These are phyloP conservation scores for Lizanozyma gosingica DNA, from an alignment of 1,139 yeast genomes.

Conservation along the genomic window DNA sequence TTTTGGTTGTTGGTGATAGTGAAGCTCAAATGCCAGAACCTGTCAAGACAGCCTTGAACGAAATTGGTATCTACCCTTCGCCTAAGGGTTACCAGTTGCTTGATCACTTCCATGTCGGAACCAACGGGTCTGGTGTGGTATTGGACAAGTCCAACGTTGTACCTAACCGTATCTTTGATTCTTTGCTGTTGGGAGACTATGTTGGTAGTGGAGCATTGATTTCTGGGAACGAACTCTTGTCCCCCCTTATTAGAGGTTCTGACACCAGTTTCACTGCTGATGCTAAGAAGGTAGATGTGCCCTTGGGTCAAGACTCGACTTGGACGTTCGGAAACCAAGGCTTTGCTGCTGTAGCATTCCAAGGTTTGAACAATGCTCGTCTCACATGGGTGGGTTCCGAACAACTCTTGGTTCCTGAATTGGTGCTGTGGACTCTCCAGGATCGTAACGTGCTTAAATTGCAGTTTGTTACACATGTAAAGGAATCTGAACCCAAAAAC, in stretches of 20 bases:
- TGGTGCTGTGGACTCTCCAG: conserved; percentile 71
- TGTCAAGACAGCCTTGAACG: conserved; percentile 58
- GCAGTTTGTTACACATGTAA: conserved; percentile 42
- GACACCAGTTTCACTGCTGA: conserved; percentile 54
- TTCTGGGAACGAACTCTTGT: conserved; percentile 46
- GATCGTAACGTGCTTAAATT: conserved; percentile 56
- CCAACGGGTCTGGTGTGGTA: conserved; percentile 45
- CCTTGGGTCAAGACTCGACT: conserved; percentile 35
- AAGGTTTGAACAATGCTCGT: conserved; percentile 74
- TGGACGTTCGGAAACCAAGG: conserved; percentile 89
- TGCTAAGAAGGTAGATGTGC: conserved; percentile 23
- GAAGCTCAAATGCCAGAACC: conserved; percentile 49
- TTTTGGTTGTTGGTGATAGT: conserved; percentile 51
- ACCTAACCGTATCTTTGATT: not conserved
- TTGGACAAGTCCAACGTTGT: conserved; percentile 28
- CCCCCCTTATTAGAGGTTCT: conserved; percentile 68
- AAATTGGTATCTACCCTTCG: conserved; percentile 77
- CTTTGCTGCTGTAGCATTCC: conserved; percentile 69
- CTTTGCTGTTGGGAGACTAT: conserved; percentile 9
- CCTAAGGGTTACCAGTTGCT: conserved; percentile 61
- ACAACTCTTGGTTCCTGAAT: conserved; percentile 43
- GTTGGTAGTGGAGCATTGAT: conserved; percentile 35
- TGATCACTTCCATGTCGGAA: conserved; percentile 53
- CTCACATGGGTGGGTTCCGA: conserved; percentile 71
- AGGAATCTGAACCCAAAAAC: conserved; percentile 38